Percentiles rank a stretch among this genome's conserved stretches.
These are phyloP conservation scores for Zelonia costaricensis DNA, from an alignment of 208 protist species.

Conservation along the genomic window DNA sequence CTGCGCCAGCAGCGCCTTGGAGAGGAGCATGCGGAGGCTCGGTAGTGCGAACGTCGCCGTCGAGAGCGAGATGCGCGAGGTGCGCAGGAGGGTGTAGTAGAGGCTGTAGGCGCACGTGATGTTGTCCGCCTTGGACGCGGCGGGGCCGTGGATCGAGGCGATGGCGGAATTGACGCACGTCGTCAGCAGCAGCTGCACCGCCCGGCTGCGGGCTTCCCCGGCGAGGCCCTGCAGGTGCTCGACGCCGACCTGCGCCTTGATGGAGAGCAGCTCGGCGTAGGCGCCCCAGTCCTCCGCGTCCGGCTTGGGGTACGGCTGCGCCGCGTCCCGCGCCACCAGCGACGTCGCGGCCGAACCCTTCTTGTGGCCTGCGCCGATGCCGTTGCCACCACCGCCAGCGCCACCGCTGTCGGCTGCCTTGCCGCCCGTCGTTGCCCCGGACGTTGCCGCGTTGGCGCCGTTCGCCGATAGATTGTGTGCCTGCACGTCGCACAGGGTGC, in stretches of 20 bases:
- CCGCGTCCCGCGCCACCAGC: constrained; percentile 7
- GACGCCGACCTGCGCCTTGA: constrained; percentile 49
- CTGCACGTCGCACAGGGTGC: constrained; percentile 31
- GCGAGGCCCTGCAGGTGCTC: constrained; percentile 26
- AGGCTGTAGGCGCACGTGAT: constrained; percentile 35
- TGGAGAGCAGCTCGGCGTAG: constrained; percentile 61
- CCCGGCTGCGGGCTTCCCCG: constrained; percentile 26
- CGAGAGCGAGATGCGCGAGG: constrained; percentile 21
- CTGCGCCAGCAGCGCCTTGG: constrained; percentile 35
- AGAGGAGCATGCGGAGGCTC: constrained; percentile 78
- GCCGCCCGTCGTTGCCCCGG: neutral
- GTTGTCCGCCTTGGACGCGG: constrained; percentile 10
- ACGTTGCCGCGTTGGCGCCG: constrained; percentile 3
- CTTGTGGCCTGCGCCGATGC: constrained; percentile 7
- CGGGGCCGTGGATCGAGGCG: constrained; percentile 52
- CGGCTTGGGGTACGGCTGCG: constrained; percentile 9
- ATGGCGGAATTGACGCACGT: constrained; percentile 77
- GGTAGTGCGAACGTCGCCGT: constrained; percentile 37
- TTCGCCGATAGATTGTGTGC: too few relatives aligned
- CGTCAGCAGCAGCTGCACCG: constrained; percentile 36
- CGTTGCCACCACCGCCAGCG: neutral
- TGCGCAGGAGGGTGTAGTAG: constrained; percentile 34
- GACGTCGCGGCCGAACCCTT: constrained; percentile 1
- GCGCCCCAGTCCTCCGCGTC: constrained; percentile 34
- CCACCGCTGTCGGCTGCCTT: neutral